Base-by-base conservation (phyloP, 2,329 filamentous ascomycete species). In the Plenodomus tracheiphilus region DNA sequence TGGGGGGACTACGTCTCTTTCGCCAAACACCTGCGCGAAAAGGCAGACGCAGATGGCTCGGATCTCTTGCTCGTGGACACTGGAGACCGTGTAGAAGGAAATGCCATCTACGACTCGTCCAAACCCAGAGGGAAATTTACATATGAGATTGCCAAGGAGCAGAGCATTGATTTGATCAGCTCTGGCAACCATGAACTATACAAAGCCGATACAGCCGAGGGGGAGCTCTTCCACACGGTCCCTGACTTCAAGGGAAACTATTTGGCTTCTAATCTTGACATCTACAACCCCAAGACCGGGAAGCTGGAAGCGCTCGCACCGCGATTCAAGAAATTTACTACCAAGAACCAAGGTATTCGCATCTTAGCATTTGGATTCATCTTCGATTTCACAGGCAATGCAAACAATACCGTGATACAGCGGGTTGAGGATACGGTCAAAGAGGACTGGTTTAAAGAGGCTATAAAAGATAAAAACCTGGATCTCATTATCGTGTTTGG, bases 1-100 rank as follows among this genome's bases (percentile, higher is more conserved):
- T 97, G 94, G 91, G 94, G 94, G 49, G 94, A 99, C 75, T 99
- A 97, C 73, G 82, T 97, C 63, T 97, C 93, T 6, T 97, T 99
- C 68, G 85, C 91, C 28, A 79, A 87, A 30, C 91, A 93, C 68
- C 84, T 99, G 79, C 87, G 84, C 47, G 81, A 85, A 58, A 86
- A 84, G 66, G 91, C 91, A 46, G 89, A 97, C 65, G 82, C 85
- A 1, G 80, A 86, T 44, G 91, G 91, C 38, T 84, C 83, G 21
- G 94, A 99, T 69, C 77, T 99, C 15, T 77, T 99, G n/a, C 78
- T 99, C n/a, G 79, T 99, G 55, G 94, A 99, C 70, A 97, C 92
- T 0, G 94, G 94, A 51, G 94, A 97, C 67, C 84, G 93, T 6
- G 84, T 97, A 61, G 94, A 97, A 72, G 91, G 93, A 30, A 97